These are phyloP conservation scores for Pseudogymnoascus sp. DNA, from an alignment of 2,329 filamentous ascomycete species.

Conservation along the genomic window DNA sequence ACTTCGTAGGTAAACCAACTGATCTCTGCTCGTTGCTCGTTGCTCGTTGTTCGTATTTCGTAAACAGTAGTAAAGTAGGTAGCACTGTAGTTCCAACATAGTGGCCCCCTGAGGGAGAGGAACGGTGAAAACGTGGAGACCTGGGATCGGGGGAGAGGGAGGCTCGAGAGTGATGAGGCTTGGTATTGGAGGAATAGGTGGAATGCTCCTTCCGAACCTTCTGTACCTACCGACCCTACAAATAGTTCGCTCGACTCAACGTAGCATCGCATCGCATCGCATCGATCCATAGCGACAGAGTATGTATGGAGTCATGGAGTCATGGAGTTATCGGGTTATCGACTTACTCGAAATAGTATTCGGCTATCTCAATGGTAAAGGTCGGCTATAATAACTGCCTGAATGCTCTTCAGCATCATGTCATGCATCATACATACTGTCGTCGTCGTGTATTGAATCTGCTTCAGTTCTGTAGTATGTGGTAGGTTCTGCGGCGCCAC, in stretches of 20 bases:
- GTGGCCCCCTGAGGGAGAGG: background rate
- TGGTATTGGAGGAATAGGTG: background rate
- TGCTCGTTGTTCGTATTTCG: background rate
- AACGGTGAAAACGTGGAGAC: slow-evolving; percentile 1
- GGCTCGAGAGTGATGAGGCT: background rate
- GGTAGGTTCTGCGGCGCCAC: background rate
- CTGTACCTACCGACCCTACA: background rate
- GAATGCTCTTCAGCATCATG: background rate
- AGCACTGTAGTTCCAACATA: background rate
- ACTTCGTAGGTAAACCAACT: background rate
- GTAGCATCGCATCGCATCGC: background rate
- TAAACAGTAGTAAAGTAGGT: background rate
- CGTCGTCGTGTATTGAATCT: background rate
- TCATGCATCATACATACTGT: background rate
- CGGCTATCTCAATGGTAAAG: background rate
- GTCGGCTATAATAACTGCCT: slow-evolving; percentile 1
- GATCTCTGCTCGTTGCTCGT: background rate
- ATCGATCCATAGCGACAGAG: background rate
- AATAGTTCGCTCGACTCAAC: background rate
- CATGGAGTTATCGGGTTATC: too few species aligned
- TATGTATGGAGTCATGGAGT: background rate
- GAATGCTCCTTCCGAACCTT: background rate
- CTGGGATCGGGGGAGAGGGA: background rate
- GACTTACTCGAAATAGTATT: background rate
- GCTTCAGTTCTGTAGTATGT: slow-evolving; percentile 3